phyloP scores from a whole-genome alignment of 495 filamentous ascomycete genomes.

The Daldinia vernicosa region DNA sequence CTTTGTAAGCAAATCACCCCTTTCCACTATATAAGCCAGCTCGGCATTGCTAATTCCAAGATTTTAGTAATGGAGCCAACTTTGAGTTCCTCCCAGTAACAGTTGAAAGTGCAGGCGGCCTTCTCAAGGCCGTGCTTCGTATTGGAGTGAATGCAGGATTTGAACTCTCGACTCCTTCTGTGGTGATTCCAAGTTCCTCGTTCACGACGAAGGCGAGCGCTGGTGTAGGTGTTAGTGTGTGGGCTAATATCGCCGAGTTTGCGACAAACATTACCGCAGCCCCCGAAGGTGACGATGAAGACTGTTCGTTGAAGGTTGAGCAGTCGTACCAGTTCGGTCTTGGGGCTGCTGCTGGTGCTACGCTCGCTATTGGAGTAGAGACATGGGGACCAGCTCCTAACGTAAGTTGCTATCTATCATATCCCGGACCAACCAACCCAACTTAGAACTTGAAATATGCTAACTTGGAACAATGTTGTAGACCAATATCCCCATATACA shows the following conservation, averaged over 20 bases:
- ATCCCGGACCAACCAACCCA: too few relatives aligned
- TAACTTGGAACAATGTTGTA: slow-evolving; percentile 11
- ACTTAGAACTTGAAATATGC: not conserved
- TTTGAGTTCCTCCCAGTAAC: slow-evolving; percentile 67
- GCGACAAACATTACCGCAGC: slow-evolving; percentile 56
- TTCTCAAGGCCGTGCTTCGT: slow-evolving; percentile 57
- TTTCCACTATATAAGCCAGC: not conserved
- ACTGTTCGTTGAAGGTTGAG: slow-evolving; percentile 55
- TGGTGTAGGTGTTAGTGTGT: slow-evolving; percentile 59
- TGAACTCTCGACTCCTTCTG: slow-evolving; percentile 37
- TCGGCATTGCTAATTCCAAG: not conserved
- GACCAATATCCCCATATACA: slow-evolving; percentile 60
- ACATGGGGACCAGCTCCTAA: slow-evolving; percentile 60
- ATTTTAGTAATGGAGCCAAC: slow-evolving; percentile 57
- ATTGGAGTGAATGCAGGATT: slow-evolving; percentile 58
- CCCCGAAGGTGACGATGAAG: slow-evolving; percentile 43
- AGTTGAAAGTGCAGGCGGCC: slow-evolving; percentile 50
- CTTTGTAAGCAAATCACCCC: slow-evolving; percentile 51
- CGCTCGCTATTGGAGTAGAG: slow-evolving; percentile 51
- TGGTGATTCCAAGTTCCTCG: slow-evolving; percentile 12
- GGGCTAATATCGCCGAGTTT: slow-evolving; percentile 63
- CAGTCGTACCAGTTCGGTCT: slow-evolving; percentile 60
- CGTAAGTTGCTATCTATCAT: slow-evolving; percentile 8
- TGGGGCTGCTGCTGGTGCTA: slow-evolving; percentile 62
- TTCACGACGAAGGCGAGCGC: slow-evolving; percentile 40